Percentiles rank a stretch among this genome's conserved stretches.
These are phyloP conservation scores for Aspergillus hancockii DNA, from an alignment of 495 filamentous ascomycete species.

Conservation along the genomic window DNA sequence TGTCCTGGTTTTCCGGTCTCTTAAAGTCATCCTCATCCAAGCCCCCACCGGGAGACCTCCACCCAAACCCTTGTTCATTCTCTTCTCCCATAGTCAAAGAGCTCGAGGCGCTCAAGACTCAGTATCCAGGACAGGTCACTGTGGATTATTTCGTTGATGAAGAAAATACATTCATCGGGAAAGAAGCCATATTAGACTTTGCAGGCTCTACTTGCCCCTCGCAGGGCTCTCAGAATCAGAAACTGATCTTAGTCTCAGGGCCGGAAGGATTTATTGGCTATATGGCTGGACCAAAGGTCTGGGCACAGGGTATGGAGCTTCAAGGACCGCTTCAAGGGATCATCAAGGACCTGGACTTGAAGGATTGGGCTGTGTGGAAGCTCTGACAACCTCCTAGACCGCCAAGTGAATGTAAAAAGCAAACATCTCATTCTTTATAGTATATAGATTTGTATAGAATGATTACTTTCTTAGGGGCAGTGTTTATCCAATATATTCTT, in stretches of 20 bases:
- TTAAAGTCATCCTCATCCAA: slow-evolving; percentile 21
- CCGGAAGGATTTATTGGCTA: slow-evolving; percentile 85
- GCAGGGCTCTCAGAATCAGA: slow-evolving; percentile 36
- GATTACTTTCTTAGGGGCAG: too few species aligned
- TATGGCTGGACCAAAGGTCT: slow-evolving; percentile 76
- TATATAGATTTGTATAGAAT: background rate
- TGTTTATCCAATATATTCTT: too few species aligned
- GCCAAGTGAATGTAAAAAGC: background rate
- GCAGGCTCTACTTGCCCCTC: slow-evolving; percentile 25
- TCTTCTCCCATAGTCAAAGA: slow-evolving; percentile 57
- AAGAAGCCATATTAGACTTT: slow-evolving; percentile 45
- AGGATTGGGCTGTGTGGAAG: slow-evolving; percentile 63
- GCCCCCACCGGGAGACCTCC: background rate
- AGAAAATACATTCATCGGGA: slow-evolving; percentile 63
- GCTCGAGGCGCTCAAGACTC: slow-evolving; percentile 57
- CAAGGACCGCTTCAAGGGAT: slow-evolving; percentile 66
- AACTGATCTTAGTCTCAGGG: slow-evolving; percentile 77
- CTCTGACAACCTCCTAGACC: slow-evolving; percentile 39
- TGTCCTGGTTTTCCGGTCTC: slow-evolving; percentile 37
- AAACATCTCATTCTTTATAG: background rate
- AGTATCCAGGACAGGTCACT: slow-evolving; percentile 54
- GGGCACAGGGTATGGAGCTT: slow-evolving; percentile 67
- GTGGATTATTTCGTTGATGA: slow-evolving; percentile 81
- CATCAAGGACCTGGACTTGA: slow-evolving; percentile 52
- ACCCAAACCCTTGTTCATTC: background rate